phyloP scores from a whole-genome alignment of 2,329 filamentous ascomycete genomes.

The Stachybotrys elegans region DNA sequence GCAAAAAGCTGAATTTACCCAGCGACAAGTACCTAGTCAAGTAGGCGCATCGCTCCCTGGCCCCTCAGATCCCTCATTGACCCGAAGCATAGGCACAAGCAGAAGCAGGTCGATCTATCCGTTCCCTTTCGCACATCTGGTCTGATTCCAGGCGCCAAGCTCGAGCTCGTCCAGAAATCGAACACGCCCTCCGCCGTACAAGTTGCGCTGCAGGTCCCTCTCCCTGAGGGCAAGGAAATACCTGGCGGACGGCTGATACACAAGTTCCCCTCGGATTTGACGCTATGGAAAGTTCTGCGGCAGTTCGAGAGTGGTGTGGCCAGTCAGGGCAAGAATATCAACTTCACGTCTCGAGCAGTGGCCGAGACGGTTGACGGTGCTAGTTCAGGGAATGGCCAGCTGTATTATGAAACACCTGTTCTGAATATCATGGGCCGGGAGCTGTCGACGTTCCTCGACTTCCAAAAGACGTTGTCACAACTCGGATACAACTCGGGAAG shows the following conservation, averaged over 20 bases:
- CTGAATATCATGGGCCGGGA: slow-evolving; percentile 80
- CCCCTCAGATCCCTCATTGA: slow-evolving; percentile 1
- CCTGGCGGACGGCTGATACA: slow-evolving; percentile 67
- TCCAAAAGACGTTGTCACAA: slow-evolving; percentile 85
- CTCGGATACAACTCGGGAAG: slow-evolving; percentile 83
- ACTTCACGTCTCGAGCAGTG: slow-evolving; percentile 80
- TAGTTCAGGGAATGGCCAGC: slow-evolving; percentile 60
- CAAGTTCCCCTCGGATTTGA: slow-evolving; percentile 83
- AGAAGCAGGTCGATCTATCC: slow-evolving; percentile 81
- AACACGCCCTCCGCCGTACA: slow-evolving; percentile 81
- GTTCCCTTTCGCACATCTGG: slow-evolving; percentile 79
- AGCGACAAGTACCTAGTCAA: slow-evolving; percentile 76
- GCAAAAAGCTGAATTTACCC: slow-evolving; percentile 70
- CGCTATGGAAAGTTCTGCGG: slow-evolving; percentile 83
- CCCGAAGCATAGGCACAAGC: slow-evolving; percentile 58
- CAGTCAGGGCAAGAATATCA: slow-evolving; percentile 57
- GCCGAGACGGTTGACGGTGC: slow-evolving; percentile 53
- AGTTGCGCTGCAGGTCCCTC: slow-evolving; percentile 81
- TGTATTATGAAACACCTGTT: slow-evolving; percentile 85
- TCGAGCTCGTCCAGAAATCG: slow-evolving; percentile 85
- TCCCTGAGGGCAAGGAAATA: slow-evolving; percentile 58
- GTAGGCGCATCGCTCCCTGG: slow-evolving; percentile 37
- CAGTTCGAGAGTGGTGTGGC: slow-evolving; percentile 78
- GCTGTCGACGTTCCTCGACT: slow-evolving; percentile 68
- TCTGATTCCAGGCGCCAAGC: slow-evolving; percentile 78